Evolutionary conservation across 2,329 filamentous ascomycete species (phyloP), one percentile per base, ranked within the genome.

Genomic region (Capronia epimyces): DNA sequence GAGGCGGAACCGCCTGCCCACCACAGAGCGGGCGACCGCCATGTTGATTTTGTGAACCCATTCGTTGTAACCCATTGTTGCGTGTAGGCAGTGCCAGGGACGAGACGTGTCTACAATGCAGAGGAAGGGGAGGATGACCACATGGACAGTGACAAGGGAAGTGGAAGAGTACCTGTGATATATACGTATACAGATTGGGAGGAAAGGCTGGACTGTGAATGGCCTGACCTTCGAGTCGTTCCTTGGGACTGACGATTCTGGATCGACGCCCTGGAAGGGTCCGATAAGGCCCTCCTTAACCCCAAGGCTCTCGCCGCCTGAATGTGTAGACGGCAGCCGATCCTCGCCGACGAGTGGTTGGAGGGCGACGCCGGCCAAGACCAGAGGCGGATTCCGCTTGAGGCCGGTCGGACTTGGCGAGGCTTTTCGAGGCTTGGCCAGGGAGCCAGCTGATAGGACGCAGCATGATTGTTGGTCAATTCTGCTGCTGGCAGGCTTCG

Each of bases 1-100:
- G 34, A 95, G 80, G 59, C 82, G 80, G 71, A 95, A 95, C 73
- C 83, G 86, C 59, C 76, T 74, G 56, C 87, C 87, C 53, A 89
- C 76, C 27, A 75, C 67, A 64, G 82, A 83, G 56, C 70, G 72
- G 54, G 86, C 87, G 59, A 89, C 77, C 53, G 71, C 75, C 56
- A 64, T 62, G 65, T 84, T 82, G 65, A 72, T 62, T 3, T 63
- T 72, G 12, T 80, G 67, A 46, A 74, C 63, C 75, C 42, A 47
- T 21, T 52, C 52, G 52, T 55, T 55, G 49, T 41, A 20, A 24
- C 52, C 53, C 53, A 56, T 56, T 29, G 27, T 20, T 25, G 39
- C n/a, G 25, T 13, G 21, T 20, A 8, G 10, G 39, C 21, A 9
- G 39, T 24, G 39, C 20, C n/a, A 24, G 10, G 25, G 13, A 15